A percentile compares a stretch with the other conserved stretches of the same genome.
Conservation (phyloP, 2,329 filamentous ascomycete species). For the Gaeumannomyces sp. region DNA sequence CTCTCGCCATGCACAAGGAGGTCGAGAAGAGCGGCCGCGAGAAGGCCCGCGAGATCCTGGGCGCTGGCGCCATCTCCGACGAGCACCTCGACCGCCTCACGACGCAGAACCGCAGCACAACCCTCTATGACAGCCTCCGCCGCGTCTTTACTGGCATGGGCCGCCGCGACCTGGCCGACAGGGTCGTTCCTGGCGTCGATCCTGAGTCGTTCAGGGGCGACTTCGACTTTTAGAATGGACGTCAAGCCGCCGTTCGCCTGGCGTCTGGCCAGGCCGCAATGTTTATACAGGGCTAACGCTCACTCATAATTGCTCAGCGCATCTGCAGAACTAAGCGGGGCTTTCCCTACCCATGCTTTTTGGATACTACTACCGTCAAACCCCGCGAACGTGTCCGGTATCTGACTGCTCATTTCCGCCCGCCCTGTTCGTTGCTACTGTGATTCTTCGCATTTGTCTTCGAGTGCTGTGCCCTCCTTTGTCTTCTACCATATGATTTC, state of each 20-base stretch:
- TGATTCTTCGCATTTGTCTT: no score
- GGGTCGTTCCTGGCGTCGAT: conserved; percentile 85
- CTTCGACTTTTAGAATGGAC: conserved; percentile 64
- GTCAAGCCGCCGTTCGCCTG: background rate
- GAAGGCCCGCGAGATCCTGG: conserved; percentile 76
- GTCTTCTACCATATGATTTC: no score
- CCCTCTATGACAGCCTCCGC: conserved; percentile 88
- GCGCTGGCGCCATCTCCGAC: conserved; percentile 50
- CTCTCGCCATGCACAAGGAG: conserved; percentile 90
- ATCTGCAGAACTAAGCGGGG: background rate
- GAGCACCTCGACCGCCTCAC: conserved; percentile 80
- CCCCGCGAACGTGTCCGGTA: no score
- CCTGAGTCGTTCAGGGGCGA: conserved; percentile 82
- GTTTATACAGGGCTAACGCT: background rate
- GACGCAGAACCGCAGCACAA: conserved; percentile 92
- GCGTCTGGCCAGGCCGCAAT: background rate
- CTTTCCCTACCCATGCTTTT: no score
- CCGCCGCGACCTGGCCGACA: conserved; percentile 76
- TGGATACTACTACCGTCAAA: background rate
- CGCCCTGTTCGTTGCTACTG: no score
- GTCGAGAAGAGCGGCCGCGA: conserved; percentile 81
- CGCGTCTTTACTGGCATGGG: conserved; percentile 98
- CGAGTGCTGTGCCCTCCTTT: no score
- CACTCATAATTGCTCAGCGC: background rate
- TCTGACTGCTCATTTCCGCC: no score